Evolutionary conservation across 1,139 yeast species (phyloP), one percentile per base, ranked within the genome.

Genomic region (Yamadazyma oceani): DNA sequence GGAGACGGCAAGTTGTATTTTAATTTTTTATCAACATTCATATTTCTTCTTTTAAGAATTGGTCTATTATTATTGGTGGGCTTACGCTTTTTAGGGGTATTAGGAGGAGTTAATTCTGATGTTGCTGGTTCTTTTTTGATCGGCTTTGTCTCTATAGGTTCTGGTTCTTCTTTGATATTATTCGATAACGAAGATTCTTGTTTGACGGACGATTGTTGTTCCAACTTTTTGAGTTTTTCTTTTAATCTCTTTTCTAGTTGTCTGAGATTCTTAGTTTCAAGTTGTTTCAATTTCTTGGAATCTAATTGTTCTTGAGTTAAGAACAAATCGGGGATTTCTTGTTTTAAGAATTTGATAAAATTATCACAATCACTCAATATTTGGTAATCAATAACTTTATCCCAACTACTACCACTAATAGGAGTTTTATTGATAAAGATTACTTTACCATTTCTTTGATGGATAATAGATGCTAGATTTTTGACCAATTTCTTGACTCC

Each of bases 281-380:
- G 44, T 37, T 40, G 44, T 41, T 57, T 62, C 39, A 70, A 58
- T 48, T 64, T 67, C 62, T 66, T 66, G 19, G 72, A 62, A 49
- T 72, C 77, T 31, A 69, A 55, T 49, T 73, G 77, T 42, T 73
- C 72, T 55, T 79, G 85, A 13, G 75, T 68, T 49, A 69, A 63
- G 60, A 80, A 81, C 49, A 81, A 69, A 48, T 69, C 75, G 1
- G 90, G 89, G 7, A 78, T 60, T 31, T 77, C 74, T 16, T 43
- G 43, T 46, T 71, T 71, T 37, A 85, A 61, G 23, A 70, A 64
- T 15, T 64, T 60, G 15, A 89, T 82, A 79, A 95, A 90, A 26
- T 72, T 73, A 58, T 90, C 97, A 56, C 96, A 86, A 55, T 88
- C 96, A 36, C 82, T 66, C 38, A 79, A 64, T 5, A 90, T 72